These are phyloP conservation scores for Cyclotella atomus DNA, from an alignment of 108 stramenopile species.

Conservation along the genomic window DNA sequence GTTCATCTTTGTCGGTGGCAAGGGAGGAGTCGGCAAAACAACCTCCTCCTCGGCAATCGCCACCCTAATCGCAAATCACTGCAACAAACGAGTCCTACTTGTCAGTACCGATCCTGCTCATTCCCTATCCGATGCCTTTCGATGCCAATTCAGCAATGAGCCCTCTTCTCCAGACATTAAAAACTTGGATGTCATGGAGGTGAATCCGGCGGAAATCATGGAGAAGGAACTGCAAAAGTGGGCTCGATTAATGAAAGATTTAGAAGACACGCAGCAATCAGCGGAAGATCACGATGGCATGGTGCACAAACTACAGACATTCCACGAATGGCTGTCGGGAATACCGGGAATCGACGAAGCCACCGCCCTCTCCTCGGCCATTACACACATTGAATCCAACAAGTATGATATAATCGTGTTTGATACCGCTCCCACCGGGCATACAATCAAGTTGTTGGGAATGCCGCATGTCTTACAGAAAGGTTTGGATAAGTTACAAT, in stretches of 20 bases:
- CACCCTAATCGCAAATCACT: slow-evolving; percentile 76
- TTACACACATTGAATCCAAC: slow-evolving; percentile 46
- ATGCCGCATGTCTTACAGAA: slow-evolving; percentile 79
- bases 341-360: slow-evolving; percentile 84
- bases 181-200: slow-evolving; percentile 72
- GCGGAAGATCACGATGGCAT: slow-evolving; percentile 17
- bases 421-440: slow-evolving; percentile 86
- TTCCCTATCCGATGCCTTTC: slow-evolving; percentile 91
- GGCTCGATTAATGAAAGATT: slow-evolving; percentile 38
- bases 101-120: slow-evolving; percentile 96
- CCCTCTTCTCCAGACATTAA: slow-evolving; percentile 49
- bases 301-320: slow-evolving; percentile 36
- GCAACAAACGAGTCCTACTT: slow-evolving; percentile 76
- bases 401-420: slow-evolving; percentile 71
- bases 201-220: slow-evolving; percentile 69
- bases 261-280: slow-evolving; percentile 6
- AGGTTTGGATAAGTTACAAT: slow-evolving; percentile 70
- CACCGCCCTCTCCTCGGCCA: slow-evolving; percentile 54
- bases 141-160: slow-evolving; percentile 29
- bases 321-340: slow-evolving; percentile 55
- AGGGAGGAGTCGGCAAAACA: slow-evolving; percentile 92
- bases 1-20: slow-evolving; percentile 85
- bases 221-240: slow-evolving; percentile 32
- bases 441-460: slow-evolving; percentile 73
- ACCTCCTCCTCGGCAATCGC: slow-evolving; percentile 87